These are phyloP conservation scores for Candida sanyiensis DNA, from an alignment of 805 yeast species.

Conservation along the genomic window DNA sequence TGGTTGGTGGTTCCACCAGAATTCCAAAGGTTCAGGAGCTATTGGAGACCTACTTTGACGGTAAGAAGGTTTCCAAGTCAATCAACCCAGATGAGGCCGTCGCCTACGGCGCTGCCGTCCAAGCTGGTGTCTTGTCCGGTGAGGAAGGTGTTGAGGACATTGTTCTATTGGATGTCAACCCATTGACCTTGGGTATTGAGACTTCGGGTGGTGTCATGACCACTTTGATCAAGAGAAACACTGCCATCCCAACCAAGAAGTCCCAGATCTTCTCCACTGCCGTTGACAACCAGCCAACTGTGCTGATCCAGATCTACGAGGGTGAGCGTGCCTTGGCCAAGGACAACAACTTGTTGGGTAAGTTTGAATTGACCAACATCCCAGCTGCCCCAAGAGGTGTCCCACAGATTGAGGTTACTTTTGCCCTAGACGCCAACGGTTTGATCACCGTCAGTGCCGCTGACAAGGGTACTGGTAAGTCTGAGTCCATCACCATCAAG, in stretches of 20 bases:
- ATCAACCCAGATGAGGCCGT: constrained; percentile 99
- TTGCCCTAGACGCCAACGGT: constrained; percentile 82
- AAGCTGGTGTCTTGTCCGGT: constrained; percentile 96
- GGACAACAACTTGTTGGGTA: constrained; percentile 87
- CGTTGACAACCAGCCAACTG: constrained; percentile 94
- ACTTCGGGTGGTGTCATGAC: constrained; percentile 98
- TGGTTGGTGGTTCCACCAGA: constrained; percentile 99
- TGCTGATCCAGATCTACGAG: constrained; percentile 87
- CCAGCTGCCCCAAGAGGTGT: constrained; percentile 92
- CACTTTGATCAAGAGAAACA: constrained; percentile 87
- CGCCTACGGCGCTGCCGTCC: constrained; percentile 99
- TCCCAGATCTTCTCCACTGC: constrained; percentile 95
- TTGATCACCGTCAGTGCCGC: constrained; percentile 80
- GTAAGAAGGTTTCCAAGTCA: constrained; percentile 95
- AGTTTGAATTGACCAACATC: constrained; percentile 79
- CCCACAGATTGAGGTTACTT: constrained; percentile 88
- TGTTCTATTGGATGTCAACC: constrained; percentile 87
- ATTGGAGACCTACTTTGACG: constrained; percentile 83
- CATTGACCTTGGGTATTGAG: constrained; percentile 92
- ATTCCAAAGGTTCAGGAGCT: constrained; percentile 97
- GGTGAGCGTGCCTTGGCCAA: constrained; percentile 95
- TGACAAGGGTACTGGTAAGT: constrained; percentile 92
- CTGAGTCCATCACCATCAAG: constrained; percentile 84
- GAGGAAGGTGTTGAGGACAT: constrained; percentile 90
- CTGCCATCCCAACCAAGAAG: constrained; percentile 93